Base-by-base conservation (phyloP, 306 rosid genomes). In the Cajanus cajan region DNA sequence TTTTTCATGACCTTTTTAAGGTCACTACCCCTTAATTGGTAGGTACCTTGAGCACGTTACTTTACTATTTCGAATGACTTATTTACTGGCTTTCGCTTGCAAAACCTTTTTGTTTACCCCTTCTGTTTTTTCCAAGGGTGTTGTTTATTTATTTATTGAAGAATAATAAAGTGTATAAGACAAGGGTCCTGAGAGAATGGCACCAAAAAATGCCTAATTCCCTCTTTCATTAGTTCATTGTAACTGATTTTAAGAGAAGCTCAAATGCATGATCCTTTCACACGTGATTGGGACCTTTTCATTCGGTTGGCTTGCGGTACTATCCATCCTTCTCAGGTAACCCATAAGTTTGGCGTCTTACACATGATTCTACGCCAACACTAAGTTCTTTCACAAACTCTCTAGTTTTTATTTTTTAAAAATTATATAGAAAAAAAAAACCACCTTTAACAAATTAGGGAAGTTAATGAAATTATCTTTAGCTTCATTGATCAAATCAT, bases 251-350 rank as follows among this genome's bases (percentile, higher is more conserved):
- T 44, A 73, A 69, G 88, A 85, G 77, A 74, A 87, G 50, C 90
- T 85, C 63, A 57, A 57, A 79, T 82, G 90, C 94, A 86, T 91
- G 94, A 89, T 83, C 88, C 87, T 78, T 63, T 34, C 72, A 71
- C 93, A 90, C 78, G 89, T 82, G 90, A 86, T 83, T 51, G 73
- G 52, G 82, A 83, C 87, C 86, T 81, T 82, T 76, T 66, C 78
- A 39, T 87, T 82, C 88, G n/a, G 90, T 88, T 88, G 80, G 80
- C 74, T 72, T 73, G 86, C 86, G 85, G 78, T 71, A 78, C 79
- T 73, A 68, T 75, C 74, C 74, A 78, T 87, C 86, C 80, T 62
- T 64, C 86, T 84, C 86, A 73, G 59, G 48, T 70, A 64, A 82
- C 86, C 85, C 79, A 58, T 73, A 67, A 79, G 85, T 83, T 88